Evolutionary conservation across 179 eudicot species (phyloP), one percentile per base, ranked within the genome.

Genomic region (Silene vulgaris): DNA sequence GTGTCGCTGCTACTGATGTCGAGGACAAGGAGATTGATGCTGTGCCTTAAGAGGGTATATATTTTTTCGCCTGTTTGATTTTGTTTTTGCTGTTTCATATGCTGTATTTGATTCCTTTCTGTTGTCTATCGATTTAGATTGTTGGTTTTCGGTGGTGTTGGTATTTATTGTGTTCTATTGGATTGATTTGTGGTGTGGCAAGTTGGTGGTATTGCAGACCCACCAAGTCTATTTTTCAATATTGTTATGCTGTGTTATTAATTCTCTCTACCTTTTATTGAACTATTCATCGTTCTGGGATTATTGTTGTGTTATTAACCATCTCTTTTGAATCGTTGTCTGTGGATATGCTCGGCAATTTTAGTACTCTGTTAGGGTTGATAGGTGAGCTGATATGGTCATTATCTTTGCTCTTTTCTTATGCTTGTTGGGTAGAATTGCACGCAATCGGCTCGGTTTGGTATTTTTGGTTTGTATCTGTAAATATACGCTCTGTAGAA

Each of bases 11-110:
- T 1, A 83, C 83, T 76, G 97, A 88, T 71, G 87, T 75, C 2
- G 94, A 88, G 72, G 91, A 80, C 57, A 83, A 92, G 84, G 92
- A 85, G 87, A 84, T 86, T 37, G 81, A 75, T 40, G 79, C 87
- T 29, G 94, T 86, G 73, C 91, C 89, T 6, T 91, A 77, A 73
- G 64, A 78, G 54, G 88, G 88, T 86, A 86, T 68, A 77, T 59
- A 23, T 62, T 75, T 77, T 77, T 37, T 5, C 11, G 64, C 40
- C 13, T n/a, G 64, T 65, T 69, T 17, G 17, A 4, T 48, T 14
- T 13, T 32, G 1, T 40, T 16, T 16, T n/a, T 63, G 35, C 19
- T 64, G 40, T 43, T 14, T 50, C 29, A 9, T 71, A 5, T 65
- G 64, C 6, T 60, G 4, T 20, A 26, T 23, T 28, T 3, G 6